A percentile compares a stretch with the other conserved stretches of the same genome.
These are phyloP conservation scores for Umbilicaria muhlenbergii DNA, from an alignment of 495 filamentous ascomycete genomes.

Conservation along the genomic window DNA sequence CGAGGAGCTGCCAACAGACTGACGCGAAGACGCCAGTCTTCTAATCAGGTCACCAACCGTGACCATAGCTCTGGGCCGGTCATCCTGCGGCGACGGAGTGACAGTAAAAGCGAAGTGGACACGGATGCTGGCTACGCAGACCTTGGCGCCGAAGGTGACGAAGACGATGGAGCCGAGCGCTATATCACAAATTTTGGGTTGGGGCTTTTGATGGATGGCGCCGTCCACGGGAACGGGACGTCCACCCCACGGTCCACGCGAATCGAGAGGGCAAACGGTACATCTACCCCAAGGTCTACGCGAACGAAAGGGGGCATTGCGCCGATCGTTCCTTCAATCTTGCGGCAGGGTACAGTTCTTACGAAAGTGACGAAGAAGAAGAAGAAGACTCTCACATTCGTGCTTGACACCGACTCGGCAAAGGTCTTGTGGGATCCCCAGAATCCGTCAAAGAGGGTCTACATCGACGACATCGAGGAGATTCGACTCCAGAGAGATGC, in stretches of 20 bases:
- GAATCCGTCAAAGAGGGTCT: constrained; percentile 66
- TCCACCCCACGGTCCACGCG: constrained; percentile 1
- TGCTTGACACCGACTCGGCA: constrained; percentile 62
- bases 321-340: constrained; percentile 49
- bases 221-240: constrained; percentile 2
- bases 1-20: constrained; percentile 49
- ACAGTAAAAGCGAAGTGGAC: constrained; percentile 58
- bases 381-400: constrained; percentile 55
- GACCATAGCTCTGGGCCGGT: constrained; percentile 82
- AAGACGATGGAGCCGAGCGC: constrained; percentile 40
- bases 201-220: constrained; percentile 1
- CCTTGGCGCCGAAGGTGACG: constrained; percentile 39
- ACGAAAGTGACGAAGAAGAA: constrained; percentile 75
- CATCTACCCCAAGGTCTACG: constrained; percentile 1
- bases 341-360: constrained; percentile 62
- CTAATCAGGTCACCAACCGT: constrained; percentile 52
- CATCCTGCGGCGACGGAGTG: constrained; percentile 71
- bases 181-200: neutral
- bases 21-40: constrained; percentile 51
- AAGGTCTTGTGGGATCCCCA: constrained; percentile 78
- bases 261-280: constrained; percentile 13
- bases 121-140: constrained; percentile 33
- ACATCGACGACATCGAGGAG: constrained; percentile 87
- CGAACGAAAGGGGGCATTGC: constrained; percentile 32
- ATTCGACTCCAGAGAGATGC: constrained; percentile 77